Conservation (phyloP, 495 filamentous ascomycete species). For the Penicillium arizonense region DNA sequence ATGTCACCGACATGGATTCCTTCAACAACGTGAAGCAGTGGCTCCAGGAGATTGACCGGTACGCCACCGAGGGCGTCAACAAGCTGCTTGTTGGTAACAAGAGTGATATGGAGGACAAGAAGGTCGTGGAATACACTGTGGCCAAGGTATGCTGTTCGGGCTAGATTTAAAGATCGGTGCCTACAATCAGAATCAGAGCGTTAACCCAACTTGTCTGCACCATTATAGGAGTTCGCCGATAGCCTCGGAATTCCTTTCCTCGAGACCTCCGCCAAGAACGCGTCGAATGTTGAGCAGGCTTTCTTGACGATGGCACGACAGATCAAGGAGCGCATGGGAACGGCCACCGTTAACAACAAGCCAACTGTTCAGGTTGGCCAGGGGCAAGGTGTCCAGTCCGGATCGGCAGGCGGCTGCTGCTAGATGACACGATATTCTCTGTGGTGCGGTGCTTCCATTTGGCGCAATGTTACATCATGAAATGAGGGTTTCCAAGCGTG, state of each 20-base stretch:
- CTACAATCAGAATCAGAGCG: neutral
- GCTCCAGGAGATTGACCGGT: slow-evolving; percentile 99
- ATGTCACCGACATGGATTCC: slow-evolving; percentile 99
- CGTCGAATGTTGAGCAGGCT: slow-evolving; percentile 98
- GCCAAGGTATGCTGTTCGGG: slow-evolving; percentile 69
- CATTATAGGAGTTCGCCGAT: slow-evolving; percentile 91
- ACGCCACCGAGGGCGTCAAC: slow-evolving; percentile 98
- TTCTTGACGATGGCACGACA: slow-evolving; percentile 99
- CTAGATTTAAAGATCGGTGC: neutral
- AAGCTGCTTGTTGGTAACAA: slow-evolving; percentile 99
- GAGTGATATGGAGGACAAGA: slow-evolving; percentile 99
- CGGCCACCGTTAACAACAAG: slow-evolving; percentile 96
- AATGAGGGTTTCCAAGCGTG: slow-evolving; percentile 21
- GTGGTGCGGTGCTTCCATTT: slow-evolving; percentile 31
- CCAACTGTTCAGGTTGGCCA: slow-evolving; percentile 92
- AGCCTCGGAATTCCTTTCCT: slow-evolving; percentile 99
- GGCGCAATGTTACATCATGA: slow-evolving; percentile 33
- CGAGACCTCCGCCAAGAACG: slow-evolving; percentile 99
- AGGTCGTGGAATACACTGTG: slow-evolving; percentile 98
- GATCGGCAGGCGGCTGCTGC: slow-evolving; percentile 89
- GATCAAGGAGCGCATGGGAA: slow-evolving; percentile 99
- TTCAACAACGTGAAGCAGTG: slow-evolving; percentile 99
- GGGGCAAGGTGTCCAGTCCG: slow-evolving; percentile 91
- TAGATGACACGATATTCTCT: slow-evolving; percentile 49
- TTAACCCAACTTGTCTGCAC: slow-evolving; percentile 16